phyloP scores from a whole-genome alignment of 208 protist species.

The Leptomonas pyrrhocoris region DNA sequence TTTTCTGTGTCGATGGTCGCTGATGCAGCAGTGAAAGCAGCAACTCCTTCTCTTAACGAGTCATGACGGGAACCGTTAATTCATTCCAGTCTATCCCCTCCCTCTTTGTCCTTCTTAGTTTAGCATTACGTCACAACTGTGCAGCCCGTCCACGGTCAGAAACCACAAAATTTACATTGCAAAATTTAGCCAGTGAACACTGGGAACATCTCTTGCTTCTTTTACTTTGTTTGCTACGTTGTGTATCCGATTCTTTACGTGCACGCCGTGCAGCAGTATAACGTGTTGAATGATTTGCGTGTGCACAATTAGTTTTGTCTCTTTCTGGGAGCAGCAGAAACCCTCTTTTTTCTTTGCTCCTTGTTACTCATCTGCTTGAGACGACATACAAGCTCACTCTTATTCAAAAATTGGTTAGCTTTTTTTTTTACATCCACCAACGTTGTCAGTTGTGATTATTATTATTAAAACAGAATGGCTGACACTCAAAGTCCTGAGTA shows the following conservation, averaged over 20 bases:
- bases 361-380: neutral
- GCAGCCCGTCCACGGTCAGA: constrained; percentile 4
- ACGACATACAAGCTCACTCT: too few species aligned
- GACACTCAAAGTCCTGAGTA: constrained; percentile 1
- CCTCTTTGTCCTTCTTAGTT: too few species aligned
- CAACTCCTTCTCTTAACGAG: too few species aligned
- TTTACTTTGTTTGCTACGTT: neutral
- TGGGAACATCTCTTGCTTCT: neutral
- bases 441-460: neutral
- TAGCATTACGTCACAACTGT: constrained; percentile 2
- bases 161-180: neutral
- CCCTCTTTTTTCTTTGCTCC: neutral
- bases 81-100: too few species aligned
- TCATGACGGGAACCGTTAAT: too few species aligned
- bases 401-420: too few species aligned
- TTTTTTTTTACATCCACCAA: neutral
- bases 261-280: too few species aligned
- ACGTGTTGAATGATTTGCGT: neutral
- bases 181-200: neutral
- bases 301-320: too few species aligned
- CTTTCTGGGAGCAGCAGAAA: neutral
- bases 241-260: neutral
- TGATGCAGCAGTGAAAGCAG: too few species aligned
- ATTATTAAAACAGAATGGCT: neutral
- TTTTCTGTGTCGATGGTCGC: too few species aligned